Conservation (phyloP, 129 eudicot genomes). For the Pulicaria dysenterica region DNA sequence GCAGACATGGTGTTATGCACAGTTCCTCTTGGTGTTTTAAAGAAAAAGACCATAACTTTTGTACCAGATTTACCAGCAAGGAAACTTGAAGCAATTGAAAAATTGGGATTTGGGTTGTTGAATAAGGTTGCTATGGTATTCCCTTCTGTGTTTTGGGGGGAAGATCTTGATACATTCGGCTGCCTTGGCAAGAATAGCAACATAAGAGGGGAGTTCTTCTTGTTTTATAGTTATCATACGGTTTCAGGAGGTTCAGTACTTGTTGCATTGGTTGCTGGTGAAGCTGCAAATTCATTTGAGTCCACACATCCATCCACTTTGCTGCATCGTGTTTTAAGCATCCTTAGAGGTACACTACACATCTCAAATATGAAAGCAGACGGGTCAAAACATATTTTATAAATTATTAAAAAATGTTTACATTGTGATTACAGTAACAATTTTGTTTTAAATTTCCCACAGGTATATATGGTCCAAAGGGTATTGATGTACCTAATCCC, state of each 20-base stretch:
- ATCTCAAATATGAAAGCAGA: conserved; percentile 20
- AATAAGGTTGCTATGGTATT: conserved; percentile 91
- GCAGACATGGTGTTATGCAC: conserved; percentile 87
- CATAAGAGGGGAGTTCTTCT: conserved; percentile 73
- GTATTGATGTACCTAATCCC: conserved; percentile 79
- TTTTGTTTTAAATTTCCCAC: conserved; percentile 17
- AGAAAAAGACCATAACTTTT: conserved; percentile 53
- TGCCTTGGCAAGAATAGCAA: conserved; percentile 56
- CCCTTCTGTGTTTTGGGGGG: conserved; percentile 85
- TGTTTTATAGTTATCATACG: conserved; percentile 91
- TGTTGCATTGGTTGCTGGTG: conserved; percentile 90
- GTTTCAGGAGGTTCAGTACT: conserved; percentile 92
- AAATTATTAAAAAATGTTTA: neutral
- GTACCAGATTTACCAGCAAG: conserved; percentile 77
- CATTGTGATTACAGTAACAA: neutral
- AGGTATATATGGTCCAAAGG: conserved; percentile 89
- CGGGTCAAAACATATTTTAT: neutral
- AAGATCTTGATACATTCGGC: conserved; percentile 93
- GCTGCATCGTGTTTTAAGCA: conserved; percentile 69
- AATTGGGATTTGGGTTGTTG: conserved; percentile 87
- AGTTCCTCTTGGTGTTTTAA: conserved; percentile 91
- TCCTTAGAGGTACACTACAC: conserved; percentile 74
- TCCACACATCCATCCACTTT: conserved; percentile 52
- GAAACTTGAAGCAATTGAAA: conserved; percentile 73
- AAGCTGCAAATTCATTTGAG: conserved; percentile 84